Percentiles rank a stretch among this genome's conserved stretches.
These are phyloP conservation scores for Triadica sebifera DNA, from an alignment of 345 rosid genomes.

Conservation along the genomic window DNA sequence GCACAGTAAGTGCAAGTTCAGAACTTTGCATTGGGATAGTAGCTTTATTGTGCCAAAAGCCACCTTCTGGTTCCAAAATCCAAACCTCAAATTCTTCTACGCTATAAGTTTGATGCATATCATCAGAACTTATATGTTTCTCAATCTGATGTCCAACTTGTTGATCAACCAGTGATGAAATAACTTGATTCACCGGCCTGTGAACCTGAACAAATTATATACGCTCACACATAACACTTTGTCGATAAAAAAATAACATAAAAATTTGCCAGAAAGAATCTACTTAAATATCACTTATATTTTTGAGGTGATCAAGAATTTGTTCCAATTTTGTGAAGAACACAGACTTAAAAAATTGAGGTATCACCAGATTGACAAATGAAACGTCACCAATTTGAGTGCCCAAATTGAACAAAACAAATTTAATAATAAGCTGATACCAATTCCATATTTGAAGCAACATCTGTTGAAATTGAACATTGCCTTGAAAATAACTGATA, in stretches of 20 bases:
- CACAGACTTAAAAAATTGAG: too few relatives aligned
- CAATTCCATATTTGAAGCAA: neutral
- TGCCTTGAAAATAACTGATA: neutral
- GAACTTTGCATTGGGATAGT: slow-evolving; percentile 92
- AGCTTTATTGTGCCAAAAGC: slow-evolving; percentile 91
- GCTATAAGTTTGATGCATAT: too few relatives aligned
- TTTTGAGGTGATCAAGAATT: too few relatives aligned
- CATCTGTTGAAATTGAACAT: neutral
- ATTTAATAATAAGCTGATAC: neutral
- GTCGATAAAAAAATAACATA: too few relatives aligned
- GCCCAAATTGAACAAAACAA: neutral
- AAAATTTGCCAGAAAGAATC: too few relatives aligned
- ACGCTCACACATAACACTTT: too few relatives aligned
- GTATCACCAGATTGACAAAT: too few relatives aligned
- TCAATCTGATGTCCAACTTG: slow-evolving; percentile 91
- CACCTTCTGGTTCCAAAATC: slow-evolving; percentile 89
- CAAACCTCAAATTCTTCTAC: slow-evolving; percentile 91
- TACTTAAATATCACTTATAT: too few relatives aligned
- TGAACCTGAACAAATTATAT: too few relatives aligned
- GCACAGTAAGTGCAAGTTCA: slow-evolving; percentile 89
- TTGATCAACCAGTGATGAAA: slow-evolving; percentile 88
- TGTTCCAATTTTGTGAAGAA: too few relatives aligned
- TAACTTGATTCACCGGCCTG: slow-evolving; percentile 84
- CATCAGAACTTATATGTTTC: slow-evolving; percentile 71
- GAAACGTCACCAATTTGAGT: too few relatives aligned